Conservation (phyloP, 495 filamentous ascomycete species). For the Daldinia caldariorum region DNA sequence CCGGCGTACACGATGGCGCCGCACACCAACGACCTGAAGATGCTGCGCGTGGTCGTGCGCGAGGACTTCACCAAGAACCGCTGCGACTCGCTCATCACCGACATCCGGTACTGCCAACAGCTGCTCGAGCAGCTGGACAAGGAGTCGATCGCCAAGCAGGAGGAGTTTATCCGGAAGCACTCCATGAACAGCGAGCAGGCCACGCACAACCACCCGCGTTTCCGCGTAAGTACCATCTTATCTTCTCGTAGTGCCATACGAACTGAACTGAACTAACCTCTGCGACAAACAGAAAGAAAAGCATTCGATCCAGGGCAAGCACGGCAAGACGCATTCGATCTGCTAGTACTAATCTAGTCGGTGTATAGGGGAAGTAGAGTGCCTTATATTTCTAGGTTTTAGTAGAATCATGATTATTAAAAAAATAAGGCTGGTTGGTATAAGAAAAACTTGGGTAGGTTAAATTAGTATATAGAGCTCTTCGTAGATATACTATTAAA, state of each 20-base stretch:
- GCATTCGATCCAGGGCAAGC: slow-evolving; percentile 87
- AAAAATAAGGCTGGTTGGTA: slow-evolving; percentile 6
- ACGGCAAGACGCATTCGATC: slow-evolving; percentile 85
- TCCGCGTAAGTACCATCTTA: slow-evolving; percentile 52
- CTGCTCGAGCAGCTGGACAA: slow-evolving; percentile 78
- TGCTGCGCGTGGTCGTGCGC: slow-evolving; percentile 88
- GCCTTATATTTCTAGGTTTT: slow-evolving; percentile 7
- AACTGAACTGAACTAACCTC: slow-evolving; percentile 2
- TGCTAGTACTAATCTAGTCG: slow-evolving; percentile 62
- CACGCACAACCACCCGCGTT: slow-evolving; percentile 70
- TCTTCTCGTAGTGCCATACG: neutral
- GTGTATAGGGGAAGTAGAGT: neutral
- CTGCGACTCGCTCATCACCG: slow-evolving; percentile 75
- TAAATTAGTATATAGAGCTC: slow-evolving; percentile 17
- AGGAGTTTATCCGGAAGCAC: slow-evolving; percentile 70
- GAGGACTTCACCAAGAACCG: slow-evolving; percentile 85
- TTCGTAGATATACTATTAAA: slow-evolving; percentile 8
- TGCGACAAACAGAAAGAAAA: slow-evolving; percentile 66
- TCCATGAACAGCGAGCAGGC: slow-evolving; percentile 63
- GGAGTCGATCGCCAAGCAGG: slow-evolving; percentile 70
- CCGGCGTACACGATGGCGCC: slow-evolving; percentile 97
- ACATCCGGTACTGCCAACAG: slow-evolving; percentile 75
- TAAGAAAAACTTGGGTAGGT: neutral
- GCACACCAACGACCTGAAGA: slow-evolving; percentile 76
- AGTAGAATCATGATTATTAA: neutral